phyloP scores from a whole-genome alignment of 1,284 basidiomycete genomes.

The Leccinum pallidistipes region DNA sequence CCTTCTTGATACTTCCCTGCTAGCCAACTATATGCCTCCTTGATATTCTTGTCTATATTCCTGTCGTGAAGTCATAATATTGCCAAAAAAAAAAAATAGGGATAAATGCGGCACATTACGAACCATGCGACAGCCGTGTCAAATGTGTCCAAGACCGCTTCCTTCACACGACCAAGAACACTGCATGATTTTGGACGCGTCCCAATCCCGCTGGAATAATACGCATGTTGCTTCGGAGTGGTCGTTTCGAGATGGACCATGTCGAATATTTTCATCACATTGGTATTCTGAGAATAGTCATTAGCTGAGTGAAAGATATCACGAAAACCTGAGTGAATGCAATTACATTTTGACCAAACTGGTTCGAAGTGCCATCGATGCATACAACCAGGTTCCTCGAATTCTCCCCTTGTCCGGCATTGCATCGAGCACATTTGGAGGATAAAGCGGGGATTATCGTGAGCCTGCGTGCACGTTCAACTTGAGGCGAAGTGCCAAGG shows the following conservation, averaged over 20 bases:
- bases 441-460: slow-evolving; percentile 1
- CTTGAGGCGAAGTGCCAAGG: not conserved
- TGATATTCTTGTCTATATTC: slow-evolving; percentile 26
- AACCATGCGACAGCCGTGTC: slow-evolving; percentile 34
- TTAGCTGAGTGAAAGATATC: not conserved
- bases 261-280: slow-evolving; percentile 36
- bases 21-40: slow-evolving; percentile 42
- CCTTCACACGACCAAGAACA: slow-evolving; percentile 19
- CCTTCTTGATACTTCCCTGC: slow-evolving; percentile 38
- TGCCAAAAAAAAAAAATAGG: not conserved
- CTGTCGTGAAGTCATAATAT: slow-evolving; percentile 3
- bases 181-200: slow-evolving; percentile 31
- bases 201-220: slow-evolving; percentile 42
- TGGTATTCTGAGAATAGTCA: slow-evolving; percentile 8
- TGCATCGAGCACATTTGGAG: slow-evolving; percentile 17
- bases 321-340: slow-evolving; percentile 14
- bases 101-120: not conserved
- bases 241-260: slow-evolving; percentile 22
- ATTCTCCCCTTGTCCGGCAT: slow-evolving; percentile 3
- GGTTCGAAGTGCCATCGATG: slow-evolving; percentile 13
- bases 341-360: slow-evolving; percentile 22
- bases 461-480: not conserved
- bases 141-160: slow-evolving; percentile 18
- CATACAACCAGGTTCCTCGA: slow-evolving; percentile 31
- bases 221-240: slow-evolving; percentile 28